phyloP scores from a whole-genome alignment of 225 moss, liverwort and hornwort genomes.

The Anthoceros angustus region DNA sequence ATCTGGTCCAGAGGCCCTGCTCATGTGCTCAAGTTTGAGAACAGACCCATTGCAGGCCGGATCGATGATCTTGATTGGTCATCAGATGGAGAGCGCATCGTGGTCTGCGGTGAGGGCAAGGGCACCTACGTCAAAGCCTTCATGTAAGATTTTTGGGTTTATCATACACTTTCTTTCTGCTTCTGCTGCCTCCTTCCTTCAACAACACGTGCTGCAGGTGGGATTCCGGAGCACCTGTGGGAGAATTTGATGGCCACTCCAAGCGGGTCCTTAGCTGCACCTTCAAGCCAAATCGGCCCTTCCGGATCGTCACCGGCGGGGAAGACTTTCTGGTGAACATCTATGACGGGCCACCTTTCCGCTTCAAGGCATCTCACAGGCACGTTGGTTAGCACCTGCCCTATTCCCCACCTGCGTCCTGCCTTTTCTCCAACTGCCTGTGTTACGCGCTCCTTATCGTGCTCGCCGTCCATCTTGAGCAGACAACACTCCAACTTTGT shows the following conservation, averaged over 20 bases:
- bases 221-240: slow-evolving; percentile 97
- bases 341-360: slow-evolving; percentile 93
- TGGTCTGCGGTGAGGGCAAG: slow-evolving; percentile 86
- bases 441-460: neutral
- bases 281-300: slow-evolving; percentile 84
- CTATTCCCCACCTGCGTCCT: neutral
- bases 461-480: slow-evolving; percentile 8
- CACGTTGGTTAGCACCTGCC: slow-evolving; percentile 25
- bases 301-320: slow-evolving; percentile 68
- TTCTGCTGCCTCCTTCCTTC: neutral
- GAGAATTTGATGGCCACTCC: slow-evolving; percentile 91
- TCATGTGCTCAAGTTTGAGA: slow-evolving; percentile 65
- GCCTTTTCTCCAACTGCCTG: neutral
- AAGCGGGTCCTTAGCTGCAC: slow-evolving; percentile 84
- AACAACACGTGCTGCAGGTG: slow-evolving; percentile 32
- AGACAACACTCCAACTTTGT: slow-evolving; percentile 90
- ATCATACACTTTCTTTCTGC: neutral
- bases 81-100: slow-evolving; percentile 67
- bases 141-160: slow-evolving; percentile 26
- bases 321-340: slow-evolving; percentile 89
- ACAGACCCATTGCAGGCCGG: slow-evolving; percentile 60
- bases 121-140: slow-evolving; percentile 85
- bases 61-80: slow-evolving; percentile 93
- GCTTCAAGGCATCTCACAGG: slow-evolving; percentile 84
- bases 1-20: slow-evolving; percentile 70